Evolutionary conservation across 768 basidiomycete genomes (phyloP).

Genomic region (Trichaptum fuscoviolaceum): DNA sequence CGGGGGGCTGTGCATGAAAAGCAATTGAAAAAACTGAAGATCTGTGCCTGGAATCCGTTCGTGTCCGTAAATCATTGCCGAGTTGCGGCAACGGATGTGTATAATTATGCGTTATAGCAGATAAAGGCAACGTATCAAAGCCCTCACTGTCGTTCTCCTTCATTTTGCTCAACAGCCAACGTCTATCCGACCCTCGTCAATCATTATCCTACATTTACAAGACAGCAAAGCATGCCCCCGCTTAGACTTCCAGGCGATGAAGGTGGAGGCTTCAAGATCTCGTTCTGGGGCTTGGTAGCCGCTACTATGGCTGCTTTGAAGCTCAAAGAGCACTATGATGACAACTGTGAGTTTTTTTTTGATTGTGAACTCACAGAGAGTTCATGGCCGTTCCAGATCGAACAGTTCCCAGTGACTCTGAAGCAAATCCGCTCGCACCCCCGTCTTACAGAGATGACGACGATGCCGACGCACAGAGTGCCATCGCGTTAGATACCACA

Average conservation of each 20-base stretch:
- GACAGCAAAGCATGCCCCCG: not conserved
- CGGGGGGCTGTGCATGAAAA: not conserved
- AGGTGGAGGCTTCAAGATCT: constrained; percentile 10
- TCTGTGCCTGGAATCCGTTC: not conserved
- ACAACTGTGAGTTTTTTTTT: constrained; percentile 32
- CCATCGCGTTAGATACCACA: constrained; percentile 28
- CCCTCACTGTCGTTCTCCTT: not conserved
- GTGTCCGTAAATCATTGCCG: not conserved
- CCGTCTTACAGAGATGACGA: constrained; percentile 34
- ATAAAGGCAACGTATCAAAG: not conserved
- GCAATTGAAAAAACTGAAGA: not conserved
- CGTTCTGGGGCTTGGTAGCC: constrained; percentile 40
- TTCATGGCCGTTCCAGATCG: not conserved
- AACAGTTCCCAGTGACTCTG: not conserved
- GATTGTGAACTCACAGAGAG: not conserved
- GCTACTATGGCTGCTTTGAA: constrained; percentile 41
- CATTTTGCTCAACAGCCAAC: not conserved
- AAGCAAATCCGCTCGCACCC: not conserved
- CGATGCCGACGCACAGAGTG: constrained; percentile 27
- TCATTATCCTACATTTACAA: not conserved
- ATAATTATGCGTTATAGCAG: not conserved
- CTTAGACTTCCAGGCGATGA: not conserved
- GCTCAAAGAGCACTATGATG: constrained; percentile 40
- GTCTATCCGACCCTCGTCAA: not conserved
- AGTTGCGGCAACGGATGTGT: not conserved